phyloP scores from a whole-genome alignment of 2,329 filamentous ascomycete genomes.

The Cytospora mali region DNA sequence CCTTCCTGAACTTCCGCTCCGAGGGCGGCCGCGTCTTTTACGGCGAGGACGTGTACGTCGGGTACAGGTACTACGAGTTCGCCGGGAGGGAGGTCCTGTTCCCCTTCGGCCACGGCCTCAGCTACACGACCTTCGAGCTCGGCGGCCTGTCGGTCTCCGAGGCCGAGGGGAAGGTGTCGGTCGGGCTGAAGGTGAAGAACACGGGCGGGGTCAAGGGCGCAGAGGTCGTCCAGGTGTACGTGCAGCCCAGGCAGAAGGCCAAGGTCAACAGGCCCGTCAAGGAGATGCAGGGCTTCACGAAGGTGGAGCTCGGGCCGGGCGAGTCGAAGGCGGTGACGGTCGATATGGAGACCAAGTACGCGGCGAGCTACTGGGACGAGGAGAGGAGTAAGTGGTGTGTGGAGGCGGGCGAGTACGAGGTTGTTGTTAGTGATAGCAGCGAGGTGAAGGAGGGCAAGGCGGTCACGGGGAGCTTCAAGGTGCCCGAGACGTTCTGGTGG shows the following conservation, averaged over 20 bases:
- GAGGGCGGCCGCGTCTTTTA: slow-evolving; percentile 69
- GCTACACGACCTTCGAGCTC: slow-evolving; percentile 40
- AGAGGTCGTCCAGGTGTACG: slow-evolving; percentile 62
- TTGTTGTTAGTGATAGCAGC: slow-evolving; percentile 63
- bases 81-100: slow-evolving; percentile 36
- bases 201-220: slow-evolving; percentile 56
- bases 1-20: slow-evolving; percentile 66
- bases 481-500: slow-evolving; percentile 69
- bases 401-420: slow-evolving; percentile 66
- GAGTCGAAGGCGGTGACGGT: slow-evolving; percentile 61
- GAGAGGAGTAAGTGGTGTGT: slow-evolving; percentile 65
- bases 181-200: slow-evolving; percentile 61
- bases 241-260: slow-evolving; percentile 53
- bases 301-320: slow-evolving; percentile 63
- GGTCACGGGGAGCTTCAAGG: slow-evolving; percentile 56
- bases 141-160: slow-evolving; percentile 52
- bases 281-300: slow-evolving; percentile 67
- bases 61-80: slow-evolving; percentile 72
- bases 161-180: slow-evolving; percentile 50
- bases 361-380: slow-evolving; percentile 72
- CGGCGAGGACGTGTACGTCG: slow-evolving; percentile 73
- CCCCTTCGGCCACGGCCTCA: slow-evolving; percentile 36
- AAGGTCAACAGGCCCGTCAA: slow-evolving; percentile 60
- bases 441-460: slow-evolving; percentile 48
- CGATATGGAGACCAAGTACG: slow-evolving; percentile 63